Percentiles rank a stretch among this genome's conserved stretches.
Evolutionary conservation across 345 rosid genomes (phyloP).

Genomic region (Limnanthes douglasii): DNA sequence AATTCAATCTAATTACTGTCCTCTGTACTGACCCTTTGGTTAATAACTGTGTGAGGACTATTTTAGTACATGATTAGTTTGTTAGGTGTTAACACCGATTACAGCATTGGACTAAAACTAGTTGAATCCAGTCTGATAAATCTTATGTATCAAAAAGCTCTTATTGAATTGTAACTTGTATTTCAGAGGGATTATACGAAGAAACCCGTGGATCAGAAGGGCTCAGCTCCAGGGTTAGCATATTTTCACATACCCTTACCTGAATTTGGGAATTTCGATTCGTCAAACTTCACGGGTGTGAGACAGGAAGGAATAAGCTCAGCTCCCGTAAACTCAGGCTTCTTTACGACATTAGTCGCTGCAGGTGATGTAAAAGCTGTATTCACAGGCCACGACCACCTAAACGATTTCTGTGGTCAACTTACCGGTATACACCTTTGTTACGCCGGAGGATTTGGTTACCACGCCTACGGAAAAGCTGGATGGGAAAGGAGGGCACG

Average conservation of each 20-base stretch:
- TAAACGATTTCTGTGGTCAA: slow-evolving; percentile 73
- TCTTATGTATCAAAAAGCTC: neutral
- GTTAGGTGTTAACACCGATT: too few relatives aligned
- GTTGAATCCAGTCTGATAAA: neutral
- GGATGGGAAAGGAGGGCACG: slow-evolving; percentile 88
- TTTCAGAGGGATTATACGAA: slow-evolving; percentile 45
- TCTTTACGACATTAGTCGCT: slow-evolving; percentile 64
- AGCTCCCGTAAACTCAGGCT: slow-evolving; percentile 71
- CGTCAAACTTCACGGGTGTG: slow-evolving; percentile 53
- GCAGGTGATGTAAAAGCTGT: slow-evolving; percentile 82
- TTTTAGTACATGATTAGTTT: neutral
- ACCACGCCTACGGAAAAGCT: slow-evolving; percentile 88
- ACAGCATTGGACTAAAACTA: too few relatives aligned
- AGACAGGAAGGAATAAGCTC: slow-evolving; percentile 59
- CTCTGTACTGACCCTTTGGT: too few relatives aligned
- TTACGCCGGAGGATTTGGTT: slow-evolving; percentile 89
- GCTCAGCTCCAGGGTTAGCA: slow-evolving; percentile 72
- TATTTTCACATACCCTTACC: slow-evolving; percentile 91
- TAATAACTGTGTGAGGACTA: too few relatives aligned
- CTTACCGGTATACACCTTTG: slow-evolving; percentile 66
- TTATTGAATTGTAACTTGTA: too few relatives aligned
- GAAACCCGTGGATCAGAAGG: slow-evolving; percentile 39
- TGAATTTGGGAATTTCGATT: slow-evolving; percentile 40
- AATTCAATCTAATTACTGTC: too few relatives aligned
- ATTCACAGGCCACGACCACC: slow-evolving; percentile 82